Conservation (phyloP, 2,329 filamentous ascomycete species). For the Xylariomycetidae sp. region DNA sequence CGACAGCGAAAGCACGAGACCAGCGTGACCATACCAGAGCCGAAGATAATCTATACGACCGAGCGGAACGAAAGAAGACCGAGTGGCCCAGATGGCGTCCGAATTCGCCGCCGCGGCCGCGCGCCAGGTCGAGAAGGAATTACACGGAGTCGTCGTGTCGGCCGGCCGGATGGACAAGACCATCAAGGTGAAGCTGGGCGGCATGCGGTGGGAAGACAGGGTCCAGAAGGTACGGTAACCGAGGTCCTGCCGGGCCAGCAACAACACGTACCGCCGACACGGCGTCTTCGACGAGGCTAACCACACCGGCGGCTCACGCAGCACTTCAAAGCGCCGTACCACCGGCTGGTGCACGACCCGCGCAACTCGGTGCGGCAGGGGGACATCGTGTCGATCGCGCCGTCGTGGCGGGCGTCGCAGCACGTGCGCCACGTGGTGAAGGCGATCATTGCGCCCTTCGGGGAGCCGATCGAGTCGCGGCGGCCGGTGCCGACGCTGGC, state of each 20-base stretch:
- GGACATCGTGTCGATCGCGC: constrained; percentile 66
- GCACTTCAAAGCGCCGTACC: constrained; percentile 59
- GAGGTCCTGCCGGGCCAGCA: not conserved
- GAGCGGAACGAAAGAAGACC: not conserved
- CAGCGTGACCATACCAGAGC: too few relatives aligned
- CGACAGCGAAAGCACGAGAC: too few relatives aligned
- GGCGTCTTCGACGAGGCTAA: constrained; percentile 1
- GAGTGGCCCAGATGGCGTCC: constrained; percentile 4
- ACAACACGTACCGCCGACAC: constrained; percentile 1
- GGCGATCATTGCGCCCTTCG: constrained; percentile 64
- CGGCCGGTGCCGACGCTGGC: constrained; percentile 60
- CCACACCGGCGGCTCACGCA: constrained; percentile 23
- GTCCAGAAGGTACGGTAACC: constrained; percentile 60
- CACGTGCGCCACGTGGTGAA: constrained; percentile 69
- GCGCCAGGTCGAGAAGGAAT: constrained; percentile 37
- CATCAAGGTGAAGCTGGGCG: constrained; percentile 69
- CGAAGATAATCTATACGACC: too few relatives aligned
- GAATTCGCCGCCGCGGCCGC: constrained; percentile 14
- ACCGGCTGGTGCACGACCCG: constrained; percentile 73
- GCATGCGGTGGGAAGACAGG: constrained; percentile 64
- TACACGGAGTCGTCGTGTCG: constrained; percentile 68
- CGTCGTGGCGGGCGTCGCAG: constrained; percentile 59
- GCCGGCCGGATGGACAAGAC: constrained; percentile 73
- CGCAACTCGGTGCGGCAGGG: constrained; percentile 65
- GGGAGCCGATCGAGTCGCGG: constrained; percentile 55